Evolutionary conservation across 2,329 filamentous ascomycete genomes (phyloP), one percentile per base, ranked within the genome.

Genomic region (Sclerotinia subarctica): DNA sequence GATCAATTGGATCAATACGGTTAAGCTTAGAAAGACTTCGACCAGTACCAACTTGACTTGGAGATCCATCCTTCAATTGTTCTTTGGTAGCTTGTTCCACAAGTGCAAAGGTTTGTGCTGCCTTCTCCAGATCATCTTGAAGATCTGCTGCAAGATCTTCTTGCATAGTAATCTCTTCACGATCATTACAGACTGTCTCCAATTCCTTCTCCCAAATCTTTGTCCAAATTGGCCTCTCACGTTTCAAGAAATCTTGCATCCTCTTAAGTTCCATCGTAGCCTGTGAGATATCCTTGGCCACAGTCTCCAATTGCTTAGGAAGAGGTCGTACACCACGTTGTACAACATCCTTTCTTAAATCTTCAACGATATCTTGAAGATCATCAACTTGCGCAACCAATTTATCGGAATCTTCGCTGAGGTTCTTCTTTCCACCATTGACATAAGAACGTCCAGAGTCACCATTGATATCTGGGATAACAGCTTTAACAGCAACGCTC

Each of bases 131-230:
- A 81, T 99, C 95, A 76, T 97, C 94, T 76, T 95, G 89, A 71
- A 99, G 81, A 81, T 99, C 95, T 56, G 94, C 88, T 72, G 94
- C 90, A 71, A 99, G 86, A 74, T 98, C 95, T 81, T 99, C 95
- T 83, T 97, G 94, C 84, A 98, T 91, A 62, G 93, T 95, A 73
- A 99, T 86, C 79, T 97, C 89, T 77, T 98, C 94, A 73, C 94
- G 89, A 76, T 97, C 95, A 78, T 96, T 93, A 80, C 95, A 98
- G 3, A 99, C 94, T 64, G 94, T 90, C 79, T 98, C 93, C 57
- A 99, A 83, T 79, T 98, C 94, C 80, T 96, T 94, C 85, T 98
- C 94, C 95, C 95, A 99, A 72, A 98, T 96, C 86, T 97, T 97
- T 66, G 93, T 97, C 94, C 95, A 99, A 68, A 97, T 84, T 0